phyloP scores from a whole-genome alignment of 208 protist species.

The Crithidia sp. region DNA sequence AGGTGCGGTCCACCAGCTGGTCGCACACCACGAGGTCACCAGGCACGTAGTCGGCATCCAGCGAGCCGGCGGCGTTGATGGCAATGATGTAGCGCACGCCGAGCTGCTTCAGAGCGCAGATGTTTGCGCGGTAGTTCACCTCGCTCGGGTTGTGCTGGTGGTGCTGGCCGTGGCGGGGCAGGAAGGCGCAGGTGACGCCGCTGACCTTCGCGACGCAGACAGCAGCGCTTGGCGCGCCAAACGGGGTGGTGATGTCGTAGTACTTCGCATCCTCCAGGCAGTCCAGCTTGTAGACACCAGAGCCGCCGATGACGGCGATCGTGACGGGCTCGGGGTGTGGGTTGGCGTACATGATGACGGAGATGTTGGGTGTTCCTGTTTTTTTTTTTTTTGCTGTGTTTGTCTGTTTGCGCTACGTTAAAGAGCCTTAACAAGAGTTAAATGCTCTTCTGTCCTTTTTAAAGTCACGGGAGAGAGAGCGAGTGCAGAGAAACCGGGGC shows the following conservation, averaged over 20 bases:
- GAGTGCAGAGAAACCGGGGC: too few relatives aligned
- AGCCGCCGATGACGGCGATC: conserved; percentile 89
- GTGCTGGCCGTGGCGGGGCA: conserved; percentile 83
- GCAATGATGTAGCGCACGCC: conserved; percentile 87
- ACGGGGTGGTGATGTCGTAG: conserved; percentile 87
- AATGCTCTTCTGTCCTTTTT: too few relatives aligned
- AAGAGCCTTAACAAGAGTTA: not conserved
- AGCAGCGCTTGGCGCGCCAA: conserved; percentile 70
- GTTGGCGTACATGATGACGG: conserved; percentile 37
- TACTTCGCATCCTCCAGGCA: conserved; percentile 50
- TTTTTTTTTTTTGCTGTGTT: conserved; percentile 9
- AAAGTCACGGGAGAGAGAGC: too few relatives aligned
- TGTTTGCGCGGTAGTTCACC: conserved; percentile 93
- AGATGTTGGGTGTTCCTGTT: not conserved
- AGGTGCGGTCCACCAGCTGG: conserved; percentile 91
- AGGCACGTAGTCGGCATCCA: conserved; percentile 73
- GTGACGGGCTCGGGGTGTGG: conserved; percentile 57
- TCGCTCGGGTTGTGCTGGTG: conserved; percentile 85
- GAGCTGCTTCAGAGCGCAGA: conserved; percentile 90
- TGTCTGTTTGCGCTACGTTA: not conserved
- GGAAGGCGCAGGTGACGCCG: conserved; percentile 74
- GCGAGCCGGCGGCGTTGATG: conserved; percentile 89
- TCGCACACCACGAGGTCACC: conserved; percentile 90
- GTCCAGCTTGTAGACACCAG: conserved; percentile 82
- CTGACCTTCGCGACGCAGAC: conserved; percentile 75